phyloP scores from a whole-genome alignment of 495 filamentous ascomycete species.

The Daldinia decipiens region DNA sequence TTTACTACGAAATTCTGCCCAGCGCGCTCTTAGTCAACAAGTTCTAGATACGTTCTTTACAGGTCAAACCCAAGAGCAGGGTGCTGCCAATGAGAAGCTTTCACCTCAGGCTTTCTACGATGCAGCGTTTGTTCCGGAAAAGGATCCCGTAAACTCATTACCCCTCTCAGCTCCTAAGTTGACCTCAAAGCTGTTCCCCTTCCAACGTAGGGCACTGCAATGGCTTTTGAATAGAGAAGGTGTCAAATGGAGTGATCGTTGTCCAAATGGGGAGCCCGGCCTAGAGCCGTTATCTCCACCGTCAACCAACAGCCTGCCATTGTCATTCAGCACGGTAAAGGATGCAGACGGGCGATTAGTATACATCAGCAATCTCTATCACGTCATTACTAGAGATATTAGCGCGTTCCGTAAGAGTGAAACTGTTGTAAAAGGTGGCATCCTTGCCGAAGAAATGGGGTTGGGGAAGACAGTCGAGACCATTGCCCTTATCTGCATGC shows the following conservation, averaged over 20 bases:
- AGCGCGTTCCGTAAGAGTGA: constrained; percentile 57
- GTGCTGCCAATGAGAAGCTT: constrained; percentile 28
- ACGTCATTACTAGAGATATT: constrained; percentile 66
- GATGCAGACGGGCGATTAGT: constrained; percentile 49
- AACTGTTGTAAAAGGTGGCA: constrained; percentile 67
- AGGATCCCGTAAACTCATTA: constrained; percentile 37
- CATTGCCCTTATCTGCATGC: constrained; percentile 76
- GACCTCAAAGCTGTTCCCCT: constrained; percentile 54
- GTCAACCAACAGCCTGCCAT: constrained; percentile 21
- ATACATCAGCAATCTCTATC: constrained; percentile 70
- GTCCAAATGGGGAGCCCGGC: constrained; percentile 12
- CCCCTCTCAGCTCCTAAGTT: constrained; percentile 46
- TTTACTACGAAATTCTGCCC: constrained; percentile 20
- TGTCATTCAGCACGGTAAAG: constrained; percentile 39
- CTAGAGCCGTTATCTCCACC: constrained; percentile 38
- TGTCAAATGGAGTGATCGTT: constrained; percentile 45
- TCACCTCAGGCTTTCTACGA: constrained; percentile 59
- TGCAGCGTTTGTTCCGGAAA: constrained; percentile 52
- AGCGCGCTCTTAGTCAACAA: constrained; percentile 30
- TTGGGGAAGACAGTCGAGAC: constrained; percentile 94
- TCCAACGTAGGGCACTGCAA: constrained; percentile 57
- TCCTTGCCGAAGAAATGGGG: constrained; percentile 95
- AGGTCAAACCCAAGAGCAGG: not conserved
- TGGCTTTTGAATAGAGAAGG: constrained; percentile 60
- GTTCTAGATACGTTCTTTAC: constrained; percentile 46